Base-by-base conservation (phyloP, 345 rosid species). In the Acer yangbiense region DNA sequence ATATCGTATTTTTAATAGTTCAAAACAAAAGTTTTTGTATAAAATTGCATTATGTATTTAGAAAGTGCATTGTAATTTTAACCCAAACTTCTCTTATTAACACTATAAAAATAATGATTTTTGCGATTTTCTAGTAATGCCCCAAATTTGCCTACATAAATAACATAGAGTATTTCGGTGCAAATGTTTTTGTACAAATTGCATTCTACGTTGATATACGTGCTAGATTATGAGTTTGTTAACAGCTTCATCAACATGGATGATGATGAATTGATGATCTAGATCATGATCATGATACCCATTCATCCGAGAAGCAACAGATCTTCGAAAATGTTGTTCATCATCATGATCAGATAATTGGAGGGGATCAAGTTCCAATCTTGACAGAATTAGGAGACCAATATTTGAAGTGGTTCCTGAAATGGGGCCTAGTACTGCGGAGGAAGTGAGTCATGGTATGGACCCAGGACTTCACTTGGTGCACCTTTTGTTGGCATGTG, bases 391-490 rank as follows among this genome's bases (percentile, higher is more conserved):
- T 35, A 65, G 84, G 65, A 23, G 76, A 82, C 2, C 50, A 46
- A 69, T 21, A 74, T 77, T 70, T 65, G 78, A 43, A 11, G 75
- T 58, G 27, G 74, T 43, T 77, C 77, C 73, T 73, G 63, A 60
- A 4, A 69, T 58, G 79, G 69, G 52, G 29, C 64, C 81, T 8
- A 65, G 72, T 8, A 35, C 39, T 35, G 67, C 63, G 66, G 82
- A 74, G 20, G 79, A 68, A 65, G 85, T 52, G 52, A 86, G 81
- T 73, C 85, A 76, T 66, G 90, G 87, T 18, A 90, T 86, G 67
- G 88, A 89, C 81, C 89, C 86, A 76, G 93, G 93, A 52, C 92
- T 91, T 55, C 89, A 86, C 67, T 78, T 91, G 83, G 91, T 90
- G 54, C 94, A 90, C 79, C 75, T 80, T 54, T 55, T 90, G 68